Base-by-base conservation (phyloP, 148 eudicot species). In the Persicaria maculosa region DNA sequence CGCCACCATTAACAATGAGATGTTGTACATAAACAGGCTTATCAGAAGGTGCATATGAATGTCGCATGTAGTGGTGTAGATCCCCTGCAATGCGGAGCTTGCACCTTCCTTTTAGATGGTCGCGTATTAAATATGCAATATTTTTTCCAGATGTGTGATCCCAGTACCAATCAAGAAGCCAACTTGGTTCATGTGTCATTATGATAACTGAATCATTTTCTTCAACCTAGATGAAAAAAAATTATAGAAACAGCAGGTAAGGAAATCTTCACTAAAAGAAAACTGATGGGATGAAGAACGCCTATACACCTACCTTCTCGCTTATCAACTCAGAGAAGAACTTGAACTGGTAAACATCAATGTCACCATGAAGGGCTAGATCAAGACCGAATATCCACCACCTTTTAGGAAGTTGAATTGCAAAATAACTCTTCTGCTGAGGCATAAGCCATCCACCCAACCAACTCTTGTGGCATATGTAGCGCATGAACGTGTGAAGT, bases 381-480 rank as follows among this genome's bases (percentile, higher is more conserved):
- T 96, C 99, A 72, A 96, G 91, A 75, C 99, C 99, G 86, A 96
- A 96, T 22, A 96, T 84, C 99, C 99, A 95, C 99, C 99, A 95
- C 75, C 97, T 83, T 84, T 88, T 84, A 8, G 99, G 96, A 55
- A 95, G 89, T 78, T 90, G 91, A 81, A 95, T 79, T 64, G 99
- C 97, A 82, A 90, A 96, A 79, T 96, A 96, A 84, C 99, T 96
- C 79, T 92, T 95, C 90, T 85, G 90, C 79, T 96, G 99, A 74
- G 99, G 99, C 99, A 96, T 96, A 76, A 96, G 88, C 99, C 99
- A 96, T 62, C 99, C 99, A 75, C 99, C 99, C 81, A 96, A 90
- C 99, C 99, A 96, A 85, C 86, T 92, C 80, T 92, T 92, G 81
- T 96, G 99, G 81, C 99, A 96, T 77, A 96, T 96, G 83, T 89